These are phyloP conservation scores for Alternaria solani DNA, from an alignment of 2,329 filamentous ascomycete genomes.

Conservation along the genomic window DNA sequence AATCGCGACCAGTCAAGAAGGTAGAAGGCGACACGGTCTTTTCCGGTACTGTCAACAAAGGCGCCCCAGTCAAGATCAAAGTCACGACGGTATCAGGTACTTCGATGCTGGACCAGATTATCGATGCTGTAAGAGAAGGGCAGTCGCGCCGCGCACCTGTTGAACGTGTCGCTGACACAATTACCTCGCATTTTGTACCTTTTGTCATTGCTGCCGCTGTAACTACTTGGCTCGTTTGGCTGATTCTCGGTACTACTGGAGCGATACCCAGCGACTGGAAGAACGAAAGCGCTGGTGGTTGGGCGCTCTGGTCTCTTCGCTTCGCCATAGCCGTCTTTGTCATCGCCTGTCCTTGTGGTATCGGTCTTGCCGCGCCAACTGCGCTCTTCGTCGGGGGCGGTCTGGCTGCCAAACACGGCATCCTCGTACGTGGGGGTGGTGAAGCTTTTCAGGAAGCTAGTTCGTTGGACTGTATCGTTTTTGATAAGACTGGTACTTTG, in stretches of 20 bases:
- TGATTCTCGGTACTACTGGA: conserved; percentile 68
- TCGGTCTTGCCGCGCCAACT: conserved; percentile 85
- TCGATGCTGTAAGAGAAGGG: conserved; percentile 77
- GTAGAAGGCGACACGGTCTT: conserved; percentile 69
- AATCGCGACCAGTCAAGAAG: conserved; percentile 74
- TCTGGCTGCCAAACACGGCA: conserved; percentile 79
- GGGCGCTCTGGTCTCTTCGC: conserved; percentile 76
- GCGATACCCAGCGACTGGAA: conserved; percentile 65
- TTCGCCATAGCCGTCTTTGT: conserved; percentile 90
- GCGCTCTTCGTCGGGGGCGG: conserved; percentile 84
- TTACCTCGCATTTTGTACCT: conserved; percentile 81
- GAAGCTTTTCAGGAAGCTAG: conserved; percentile 88
- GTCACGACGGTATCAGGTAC: conserved; percentile 71
- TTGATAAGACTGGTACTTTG: conserved; percentile 88
- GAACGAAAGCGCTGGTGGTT: conserved; percentile 65
- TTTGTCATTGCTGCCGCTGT: conserved; percentile 74
- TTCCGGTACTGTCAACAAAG: conserved; percentile 78
- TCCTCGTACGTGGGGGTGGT: conserved; percentile 83
- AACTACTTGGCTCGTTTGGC: conserved; percentile 75
- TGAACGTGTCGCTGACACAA: conserved; percentile 74
- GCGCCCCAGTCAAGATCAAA: conserved; percentile 66
- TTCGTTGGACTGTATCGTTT: conserved; percentile 78
- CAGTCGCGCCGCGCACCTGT: conserved; percentile 79
- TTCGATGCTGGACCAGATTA: conserved; percentile 83
- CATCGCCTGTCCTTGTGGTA: conserved; percentile 83